A percentile compares a stretch with the other conserved stretches of the same genome.
These are phyloP conservation scores for Acrodontium crateriforme DNA, from an alignment of 2,329 filamentous ascomycete genomes.

Conservation along the genomic window DNA sequence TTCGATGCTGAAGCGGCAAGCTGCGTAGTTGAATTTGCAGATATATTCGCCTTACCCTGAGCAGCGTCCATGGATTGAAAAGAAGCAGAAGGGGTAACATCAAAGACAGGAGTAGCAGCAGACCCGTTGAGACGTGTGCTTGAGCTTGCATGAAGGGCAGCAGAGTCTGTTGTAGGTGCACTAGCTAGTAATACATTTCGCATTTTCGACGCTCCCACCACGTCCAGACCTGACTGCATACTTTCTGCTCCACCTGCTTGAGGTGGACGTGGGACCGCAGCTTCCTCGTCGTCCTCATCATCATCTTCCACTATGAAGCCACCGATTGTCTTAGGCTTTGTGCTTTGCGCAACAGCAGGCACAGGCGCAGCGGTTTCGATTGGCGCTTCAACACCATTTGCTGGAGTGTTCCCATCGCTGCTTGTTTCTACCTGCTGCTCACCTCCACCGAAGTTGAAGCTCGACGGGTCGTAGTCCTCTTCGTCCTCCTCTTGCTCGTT, in stretches of 20 bases:
- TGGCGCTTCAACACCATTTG: slow-evolving; percentile 5
- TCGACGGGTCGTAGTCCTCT: slow-evolving; percentile 23
- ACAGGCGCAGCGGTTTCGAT: slow-evolving; percentile 31
- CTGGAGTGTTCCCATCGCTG: slow-evolving; percentile 4
- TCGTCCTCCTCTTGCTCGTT: slow-evolving; percentile 18
- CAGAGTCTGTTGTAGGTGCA: slow-evolving; percentile 22
- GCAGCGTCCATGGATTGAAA: slow-evolving; percentile 19
- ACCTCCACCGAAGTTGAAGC: slow-evolving; percentile 13
- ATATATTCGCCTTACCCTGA: slow-evolving; percentile 12
- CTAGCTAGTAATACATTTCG: slow-evolving; percentile 48
- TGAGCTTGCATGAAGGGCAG: slow-evolving; percentile 14
- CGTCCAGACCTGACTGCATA: slow-evolving; percentile 14
- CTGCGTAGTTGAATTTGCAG: slow-evolving; percentile 5
- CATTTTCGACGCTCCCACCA: slow-evolving; percentile 13
- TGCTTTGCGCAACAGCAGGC: slow-evolving; percentile 19
- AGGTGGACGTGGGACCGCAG: slow-evolving; percentile 10
- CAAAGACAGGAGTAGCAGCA: slow-evolving; percentile 16
- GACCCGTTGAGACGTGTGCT: slow-evolving; percentile 22
- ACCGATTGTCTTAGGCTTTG: slow-evolving; percentile 40
- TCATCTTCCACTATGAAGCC: slow-evolving; percentile 52
- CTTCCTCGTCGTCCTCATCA: slow-evolving; percentile 39
- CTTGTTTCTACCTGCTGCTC: slow-evolving; percentile 1
- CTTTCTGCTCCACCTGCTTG: slow-evolving; percentile 15
- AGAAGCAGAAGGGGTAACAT: slow-evolving; percentile 14
- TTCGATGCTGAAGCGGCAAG: slow-evolving; percentile 1